Conservation (phyloP, 257 asterid genomes). For the Solanum verrucosum region DNA sequence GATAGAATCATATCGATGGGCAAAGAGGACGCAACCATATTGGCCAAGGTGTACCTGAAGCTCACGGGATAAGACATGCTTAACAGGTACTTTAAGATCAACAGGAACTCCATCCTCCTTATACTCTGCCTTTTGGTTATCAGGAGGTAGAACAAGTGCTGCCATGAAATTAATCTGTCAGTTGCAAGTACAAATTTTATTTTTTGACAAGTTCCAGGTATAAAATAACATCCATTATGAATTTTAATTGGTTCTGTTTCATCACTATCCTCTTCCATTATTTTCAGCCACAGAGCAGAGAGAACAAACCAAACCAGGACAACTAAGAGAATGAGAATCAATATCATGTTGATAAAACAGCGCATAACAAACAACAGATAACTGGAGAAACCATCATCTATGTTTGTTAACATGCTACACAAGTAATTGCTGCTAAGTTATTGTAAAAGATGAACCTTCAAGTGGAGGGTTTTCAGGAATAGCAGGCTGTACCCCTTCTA, state of each 20-base stretch:
- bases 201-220: background rate
- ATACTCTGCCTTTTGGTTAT: slow-evolving; percentile 63
- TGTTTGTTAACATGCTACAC: background rate
- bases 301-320: background rate
- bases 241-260: background rate
- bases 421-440: slow-evolving; percentile 4
- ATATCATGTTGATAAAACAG: background rate
- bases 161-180: slow-evolving; percentile 10
- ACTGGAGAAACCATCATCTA: background rate
- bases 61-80: slow-evolving; percentile 93
- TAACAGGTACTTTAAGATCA: slow-evolving; percentile 84
- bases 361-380: background rate
- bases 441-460: slow-evolving; percentile 40
- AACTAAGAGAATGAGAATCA: background rate
- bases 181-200: background rate
- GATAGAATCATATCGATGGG: slow-evolving; percentile 3
- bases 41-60: slow-evolving; percentile 61
- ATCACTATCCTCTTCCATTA: background rate
- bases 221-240: background rate
- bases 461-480: slow-evolving; percentile 94
- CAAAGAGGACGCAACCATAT: slow-evolving; percentile 9
- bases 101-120: slow-evolving; percentile 75
- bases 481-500: slow-evolving; percentile 96
- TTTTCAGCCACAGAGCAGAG: background rate
- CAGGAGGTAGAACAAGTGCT: slow-evolving; percentile 57